phyloP scores from a whole-genome alignment of 75 land plant genomes.

The Azolla pinnata region DNA sequence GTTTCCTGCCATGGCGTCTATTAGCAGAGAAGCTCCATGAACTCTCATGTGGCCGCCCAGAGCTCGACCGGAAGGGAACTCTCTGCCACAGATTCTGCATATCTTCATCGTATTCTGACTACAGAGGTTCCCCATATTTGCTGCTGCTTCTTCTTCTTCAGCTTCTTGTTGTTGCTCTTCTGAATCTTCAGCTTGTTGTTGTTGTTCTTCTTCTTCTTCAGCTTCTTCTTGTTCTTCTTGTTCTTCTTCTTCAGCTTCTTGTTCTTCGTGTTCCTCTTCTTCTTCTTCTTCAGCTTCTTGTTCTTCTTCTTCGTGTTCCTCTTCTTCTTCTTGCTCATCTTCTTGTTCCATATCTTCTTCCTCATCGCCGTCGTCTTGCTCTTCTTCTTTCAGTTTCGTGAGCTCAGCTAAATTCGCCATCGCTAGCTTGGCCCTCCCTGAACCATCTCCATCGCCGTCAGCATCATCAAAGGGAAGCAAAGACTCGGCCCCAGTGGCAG shows the following conservation, averaged over 20 bases:
- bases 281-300: neutral
- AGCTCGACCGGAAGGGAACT: conserved; percentile 39
- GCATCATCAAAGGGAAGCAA: too few species aligned
- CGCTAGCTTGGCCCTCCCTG: too few species aligned
- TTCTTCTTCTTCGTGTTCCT: too few species aligned
- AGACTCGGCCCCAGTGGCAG: too few species aligned
- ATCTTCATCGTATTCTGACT: neutral
- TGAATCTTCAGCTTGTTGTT: neutral
- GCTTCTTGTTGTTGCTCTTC: neutral
- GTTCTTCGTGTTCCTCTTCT: neutral
- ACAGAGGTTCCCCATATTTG: neutral
- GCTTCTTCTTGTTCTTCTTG: neutral
- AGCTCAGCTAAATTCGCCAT: too few species aligned
- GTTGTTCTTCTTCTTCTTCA: neutral
- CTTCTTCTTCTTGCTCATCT: too few species aligned
- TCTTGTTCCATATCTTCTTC: too few species aligned
- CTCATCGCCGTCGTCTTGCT: too few species aligned
- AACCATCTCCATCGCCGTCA: too few species aligned
- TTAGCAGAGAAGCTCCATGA: conserved; percentile 1
- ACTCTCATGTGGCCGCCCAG: conserved; percentile 43
- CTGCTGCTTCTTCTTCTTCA: neutral
- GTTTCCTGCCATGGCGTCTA: too few species aligned
- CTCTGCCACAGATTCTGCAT: conserved; percentile 20
- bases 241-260: neutral
- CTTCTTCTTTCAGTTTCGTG: too few species aligned